Conservation (phyloP, 73 alveolate genomes). For the Effrenium voratum region DNA sequence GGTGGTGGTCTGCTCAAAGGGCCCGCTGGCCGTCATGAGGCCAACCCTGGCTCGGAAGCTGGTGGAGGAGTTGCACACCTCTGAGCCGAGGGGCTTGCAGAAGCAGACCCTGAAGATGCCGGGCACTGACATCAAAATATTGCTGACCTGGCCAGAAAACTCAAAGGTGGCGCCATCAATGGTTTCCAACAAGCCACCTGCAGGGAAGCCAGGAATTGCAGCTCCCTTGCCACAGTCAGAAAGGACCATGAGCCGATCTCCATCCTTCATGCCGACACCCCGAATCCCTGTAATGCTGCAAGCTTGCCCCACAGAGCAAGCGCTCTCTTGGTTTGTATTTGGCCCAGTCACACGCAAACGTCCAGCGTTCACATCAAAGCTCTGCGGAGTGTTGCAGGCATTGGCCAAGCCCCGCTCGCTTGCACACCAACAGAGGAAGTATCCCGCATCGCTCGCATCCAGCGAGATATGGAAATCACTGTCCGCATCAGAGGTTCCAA, state of each 20-base stretch:
- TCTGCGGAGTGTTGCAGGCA: constrained; percentile 20
- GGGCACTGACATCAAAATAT: constrained; percentile 55
- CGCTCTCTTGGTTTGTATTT: constrained; percentile 48
- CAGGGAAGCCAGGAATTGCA: constrained; percentile 44
- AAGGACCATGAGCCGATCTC: constrained; percentile 75
- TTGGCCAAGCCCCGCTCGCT: constrained; percentile 13
- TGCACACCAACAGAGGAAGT: constrained; percentile 71
- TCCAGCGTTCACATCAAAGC: constrained; percentile 43
- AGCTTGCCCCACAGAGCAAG: constrained; percentile 64
- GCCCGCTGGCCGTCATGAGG: constrained; percentile 86
- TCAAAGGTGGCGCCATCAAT: constrained; percentile 40
- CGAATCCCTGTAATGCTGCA: constrained; percentile 61
- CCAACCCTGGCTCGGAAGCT: constrained; percentile 76
- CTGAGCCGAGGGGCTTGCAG: constrained; percentile 36
- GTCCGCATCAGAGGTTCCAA: constrained; percentile 11
- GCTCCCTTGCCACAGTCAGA: constrained; percentile 75
- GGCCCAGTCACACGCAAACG: constrained; percentile 72
- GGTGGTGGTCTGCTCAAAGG: constrained; percentile 53
- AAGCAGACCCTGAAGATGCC: constrained; percentile 78
- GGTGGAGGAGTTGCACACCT: not conserved
- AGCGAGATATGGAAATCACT: not conserved
- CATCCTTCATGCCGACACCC: constrained; percentile 56
- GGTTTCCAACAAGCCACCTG: constrained; percentile 57
- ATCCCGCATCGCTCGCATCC: constrained; percentile 50
- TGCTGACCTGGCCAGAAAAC: not conserved